A percentile compares a stretch with the other conserved stretches of the same genome.
These are phyloP conservation scores for Verticillium klebahnii DNA, from an alignment of 2,329 filamentous ascomycete genomes.

Conservation along the genomic window DNA sequence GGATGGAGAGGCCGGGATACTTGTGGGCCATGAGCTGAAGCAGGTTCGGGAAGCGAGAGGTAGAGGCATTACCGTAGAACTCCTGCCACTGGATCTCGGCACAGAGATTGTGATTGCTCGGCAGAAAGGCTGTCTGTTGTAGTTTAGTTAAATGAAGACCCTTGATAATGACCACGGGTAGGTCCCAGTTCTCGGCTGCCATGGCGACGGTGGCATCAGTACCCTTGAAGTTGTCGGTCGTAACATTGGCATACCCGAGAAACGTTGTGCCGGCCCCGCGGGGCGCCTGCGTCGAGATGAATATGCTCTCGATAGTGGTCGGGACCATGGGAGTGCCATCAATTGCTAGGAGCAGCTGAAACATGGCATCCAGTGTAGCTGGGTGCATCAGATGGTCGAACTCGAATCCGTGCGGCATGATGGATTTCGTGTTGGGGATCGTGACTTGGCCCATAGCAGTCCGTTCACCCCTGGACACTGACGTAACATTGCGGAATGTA, in stretches of 20 bases:
- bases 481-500: conserved; percentile 42
- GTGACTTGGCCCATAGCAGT: conserved; percentile 32
- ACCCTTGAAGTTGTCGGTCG: conserved; percentile 27
- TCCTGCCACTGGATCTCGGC: conserved; percentile 40
- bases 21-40: conserved; percentile 32
- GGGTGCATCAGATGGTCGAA: conserved; percentile 54
- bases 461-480: conserved; percentile 25
- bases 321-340: conserved; percentile 44
- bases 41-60: conserved; percentile 18
- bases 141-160: conserved; percentile 40
- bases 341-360: conserved; percentile 47
- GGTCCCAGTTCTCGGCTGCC: conserved; percentile 24
- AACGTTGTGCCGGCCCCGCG: conserved; percentile 28
- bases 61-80: conserved; percentile 15
- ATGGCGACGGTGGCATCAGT: conserved; percentile 40
- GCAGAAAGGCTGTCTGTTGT: conserved; percentile 32
- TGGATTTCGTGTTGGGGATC: conserved; percentile 43
- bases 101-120: conserved; percentile 44
- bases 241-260: conserved; percentile 34
- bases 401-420: conserved; percentile 50
- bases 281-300: conserved; percentile 35
- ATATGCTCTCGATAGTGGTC: conserved; percentile 38
- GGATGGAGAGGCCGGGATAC: conserved; percentile 28
- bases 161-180: conserved; percentile 36
- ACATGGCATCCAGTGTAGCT: conserved; percentile 50